Base-by-base conservation (phyloP, 1,284 basidiomycete species). In the Cryptococcus jaspeensis region DNA sequence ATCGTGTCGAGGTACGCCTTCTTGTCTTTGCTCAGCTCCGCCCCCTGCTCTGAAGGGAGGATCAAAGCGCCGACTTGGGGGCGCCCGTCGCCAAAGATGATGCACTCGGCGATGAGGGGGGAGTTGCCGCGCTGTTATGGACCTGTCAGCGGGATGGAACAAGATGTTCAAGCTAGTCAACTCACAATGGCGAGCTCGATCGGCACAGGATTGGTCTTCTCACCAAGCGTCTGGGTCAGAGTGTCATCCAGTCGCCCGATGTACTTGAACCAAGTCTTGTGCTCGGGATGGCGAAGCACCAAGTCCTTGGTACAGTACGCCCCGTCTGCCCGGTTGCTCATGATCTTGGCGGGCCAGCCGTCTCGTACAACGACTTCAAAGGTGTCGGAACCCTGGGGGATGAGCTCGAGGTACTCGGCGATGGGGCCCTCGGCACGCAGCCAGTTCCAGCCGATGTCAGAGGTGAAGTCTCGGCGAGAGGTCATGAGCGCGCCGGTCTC, bases 391-490 rank as follows among this genome's bases (percentile, higher is more conserved):
- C 80, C 82, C 40, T 74, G 76, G 12, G 79, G 75, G 52, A 81
- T 81, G 55, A 84, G 79, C 39, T 75, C 73, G 50, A 84, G 62
- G 69, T 80, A 84, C 43, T 80, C 67, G 8, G 68, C 63, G 36
- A 78, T 71, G 1, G 66, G 78, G 61, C 55, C 82, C 66, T 66
- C 70, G 23, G 75, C 72, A 44, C 81, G 74, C 7, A 85, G 72
- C 78, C 82, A 85, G 63, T 84, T 84, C 85, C 86, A 87, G 20
- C 71, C 80, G 61, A 83, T 83, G 75, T 87, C 85, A 5, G 58
- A 71, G 1, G 65, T 69, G 52, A 60, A 72, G 59, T 82, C 85
- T 42, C 64, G 81, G 80, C 79, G 84, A 74, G 57, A 85, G 69
- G 57, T 80, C 71, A 67, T 78, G 72, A 70, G 60, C 3, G 69